Percentiles rank a stretch among this genome's conserved stretches.
Evolutionary conservation across 306 rosid genomes (phyloP).

Genomic region (Leucaena leucocephala): DNA sequence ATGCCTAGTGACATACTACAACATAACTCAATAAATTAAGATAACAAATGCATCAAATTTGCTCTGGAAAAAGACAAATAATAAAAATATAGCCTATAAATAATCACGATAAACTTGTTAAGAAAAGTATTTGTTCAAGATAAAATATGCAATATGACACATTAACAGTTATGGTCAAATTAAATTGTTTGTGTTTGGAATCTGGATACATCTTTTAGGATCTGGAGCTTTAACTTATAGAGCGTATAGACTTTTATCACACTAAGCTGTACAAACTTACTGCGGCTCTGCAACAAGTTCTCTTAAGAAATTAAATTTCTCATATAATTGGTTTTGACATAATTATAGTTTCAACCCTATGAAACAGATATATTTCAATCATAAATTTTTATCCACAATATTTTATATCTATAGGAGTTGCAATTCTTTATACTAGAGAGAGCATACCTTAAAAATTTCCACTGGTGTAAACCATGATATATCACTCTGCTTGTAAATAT

Average conservation of each 20-base stretch:
- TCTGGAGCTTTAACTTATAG: neutral
- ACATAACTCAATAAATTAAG: conserved; percentile 3
- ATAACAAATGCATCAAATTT: neutral
- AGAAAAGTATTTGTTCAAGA: neutral
- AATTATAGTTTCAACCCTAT: neutral
- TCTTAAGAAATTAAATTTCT: conserved; percentile 13
- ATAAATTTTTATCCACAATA: conserved; percentile 10
- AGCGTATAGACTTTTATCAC: neutral
- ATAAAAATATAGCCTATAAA: neutral
- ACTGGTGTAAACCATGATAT: conserved; percentile 95
- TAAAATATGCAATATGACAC: neutral
- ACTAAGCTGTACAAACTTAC: neutral
- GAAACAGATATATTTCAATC: conserved; percentile 7
- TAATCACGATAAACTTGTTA: neutral
- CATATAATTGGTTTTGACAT: neutral
- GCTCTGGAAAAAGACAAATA: neutral
- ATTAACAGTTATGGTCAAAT: neutral
- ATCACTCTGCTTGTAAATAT: conserved; percentile 75
- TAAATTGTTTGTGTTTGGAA: neutral
- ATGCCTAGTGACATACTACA: neutral
- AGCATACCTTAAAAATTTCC: conserved; percentile 80
- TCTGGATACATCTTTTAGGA: neutral
- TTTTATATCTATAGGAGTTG: neutral
- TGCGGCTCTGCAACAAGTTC: conserved; percentile 8
- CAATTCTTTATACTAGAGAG: conserved; percentile 22